These are phyloP conservation scores for Aspergillus sp. DNA, from an alignment of 2,329 filamentous ascomycete species.

Conservation along the genomic window DNA sequence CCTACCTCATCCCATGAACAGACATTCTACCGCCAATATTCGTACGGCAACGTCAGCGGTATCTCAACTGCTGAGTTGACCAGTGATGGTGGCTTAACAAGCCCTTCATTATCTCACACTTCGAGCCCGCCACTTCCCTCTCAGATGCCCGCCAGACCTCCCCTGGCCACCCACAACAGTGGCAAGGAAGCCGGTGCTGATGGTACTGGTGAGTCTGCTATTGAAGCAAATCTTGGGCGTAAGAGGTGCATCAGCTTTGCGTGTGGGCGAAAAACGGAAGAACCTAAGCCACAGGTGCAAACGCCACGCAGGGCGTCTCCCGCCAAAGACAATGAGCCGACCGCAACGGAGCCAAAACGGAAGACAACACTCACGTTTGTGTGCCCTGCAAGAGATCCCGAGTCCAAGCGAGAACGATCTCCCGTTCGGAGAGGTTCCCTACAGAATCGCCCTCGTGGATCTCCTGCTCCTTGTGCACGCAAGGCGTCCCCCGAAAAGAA, in stretches of 20 bases:
- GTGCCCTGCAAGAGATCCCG: constrained; percentile 41
- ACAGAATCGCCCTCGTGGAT: constrained; percentile 35
- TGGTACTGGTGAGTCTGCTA: constrained; percentile 49
- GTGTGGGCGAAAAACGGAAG: constrained; percentile 66
- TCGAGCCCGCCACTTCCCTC: constrained; percentile 77
- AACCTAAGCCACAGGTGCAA: constrained; percentile 34
- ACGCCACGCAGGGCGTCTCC: constrained; percentile 25
- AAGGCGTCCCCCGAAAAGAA: constrained; percentile 25
- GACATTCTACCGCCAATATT: constrained; percentile 57
- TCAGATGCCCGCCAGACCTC: constrained; percentile 31
- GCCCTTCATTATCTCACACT: constrained; percentile 80
- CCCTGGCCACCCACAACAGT: constrained; percentile 11
- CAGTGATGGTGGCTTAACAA: constrained; percentile 90
- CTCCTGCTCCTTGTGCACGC: constrained; percentile 41
- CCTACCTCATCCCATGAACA: constrained; percentile 42
- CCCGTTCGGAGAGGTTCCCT: constrained; percentile 23
- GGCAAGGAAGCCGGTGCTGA: constrained; percentile 36
- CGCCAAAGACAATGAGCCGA: constrained; percentile 15
- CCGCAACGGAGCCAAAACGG: constrained; percentile 37
- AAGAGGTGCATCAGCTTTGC: constrained; percentile 93
- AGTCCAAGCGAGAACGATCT: constrained; percentile 28
- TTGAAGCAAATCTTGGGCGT: constrained; percentile 66
- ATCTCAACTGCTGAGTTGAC: constrained; percentile 87
- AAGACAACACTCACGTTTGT: constrained; percentile 49
- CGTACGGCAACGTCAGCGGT: constrained; percentile 73